A percentile compares a stretch with the other conserved stretches of the same genome.
phyloP scores from a whole-genome alignment of 2,329 filamentous ascomycete genomes.

The Exophiala mesophila region DNA sequence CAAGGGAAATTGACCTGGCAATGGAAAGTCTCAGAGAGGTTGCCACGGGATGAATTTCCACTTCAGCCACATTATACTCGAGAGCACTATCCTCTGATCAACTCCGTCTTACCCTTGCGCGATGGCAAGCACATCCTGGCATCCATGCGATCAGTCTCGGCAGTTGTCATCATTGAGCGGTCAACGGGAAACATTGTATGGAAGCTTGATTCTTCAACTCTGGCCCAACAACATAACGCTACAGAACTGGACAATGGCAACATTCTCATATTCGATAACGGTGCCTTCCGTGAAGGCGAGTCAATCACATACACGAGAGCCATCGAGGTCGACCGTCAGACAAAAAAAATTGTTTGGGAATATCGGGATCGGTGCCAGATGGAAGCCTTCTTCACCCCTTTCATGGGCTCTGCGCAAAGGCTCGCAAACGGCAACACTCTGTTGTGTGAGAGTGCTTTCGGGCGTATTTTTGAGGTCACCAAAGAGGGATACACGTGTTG shows the following conservation, averaged over 20 bases:
- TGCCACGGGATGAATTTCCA: constrained; percentile 36
- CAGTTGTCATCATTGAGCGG: constrained; percentile 41
- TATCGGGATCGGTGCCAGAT: constrained; percentile 38
- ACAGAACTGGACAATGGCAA: constrained; percentile 39
- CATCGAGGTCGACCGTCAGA: constrained; percentile 37
- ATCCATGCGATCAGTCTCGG: constrained; percentile 40
- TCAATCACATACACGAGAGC: constrained; percentile 41
- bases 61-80: constrained; percentile 39
- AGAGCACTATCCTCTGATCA: constrained; percentile 45
- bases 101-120: constrained; percentile 36
- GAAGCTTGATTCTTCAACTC: constrained; percentile 37
- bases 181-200: constrained; percentile 40
- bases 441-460: constrained; percentile 41
- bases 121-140: constrained; percentile 41
- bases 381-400: constrained; percentile 43
- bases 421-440: constrained; percentile 41
- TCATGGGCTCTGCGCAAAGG: constrained; percentile 45
- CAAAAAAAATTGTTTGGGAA: constrained; percentile 42
- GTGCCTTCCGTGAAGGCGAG: constrained; percentile 38
- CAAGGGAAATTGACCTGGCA: constrained; percentile 39
- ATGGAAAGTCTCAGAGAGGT: constrained; percentile 41
- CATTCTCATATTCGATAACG: constrained; percentile 46
- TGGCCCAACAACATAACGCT: constrained; percentile 45
- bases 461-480: constrained; percentile 44
- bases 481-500: constrained; percentile 38